phyloP scores from a whole-genome alignment of 768 basidiomycete species.

The Amanita rubescens region DNA sequence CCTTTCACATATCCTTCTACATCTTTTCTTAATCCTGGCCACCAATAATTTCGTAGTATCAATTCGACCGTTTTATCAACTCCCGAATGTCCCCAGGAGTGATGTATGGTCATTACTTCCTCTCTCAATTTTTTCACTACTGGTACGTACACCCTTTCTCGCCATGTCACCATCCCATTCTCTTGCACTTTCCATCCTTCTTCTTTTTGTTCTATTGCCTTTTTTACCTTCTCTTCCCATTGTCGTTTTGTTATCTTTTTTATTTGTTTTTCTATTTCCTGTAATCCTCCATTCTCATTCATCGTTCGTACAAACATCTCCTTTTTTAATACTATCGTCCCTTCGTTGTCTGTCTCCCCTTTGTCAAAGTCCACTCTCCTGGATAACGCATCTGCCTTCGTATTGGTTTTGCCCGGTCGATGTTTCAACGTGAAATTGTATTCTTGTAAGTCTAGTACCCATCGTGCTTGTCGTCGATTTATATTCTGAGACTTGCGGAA shows the following conservation, averaged over 20 bases:
- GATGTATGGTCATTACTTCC: background rate
- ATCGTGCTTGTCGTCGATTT: constrained; percentile 33
- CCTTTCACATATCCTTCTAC: background rate
- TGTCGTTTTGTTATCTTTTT: too few species aligned
- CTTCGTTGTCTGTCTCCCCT: constrained; percentile 15
- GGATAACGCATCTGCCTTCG: constrained; percentile 20
- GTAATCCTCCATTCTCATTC: too few species aligned
- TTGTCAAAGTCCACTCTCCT: constrained; percentile 18
- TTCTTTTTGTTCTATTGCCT: too few species aligned
- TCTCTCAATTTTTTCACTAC: background rate
- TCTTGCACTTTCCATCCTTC: too few species aligned
- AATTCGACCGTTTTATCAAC: too few species aligned
- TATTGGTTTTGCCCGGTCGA: constrained; percentile 19
- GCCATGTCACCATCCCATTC: too few species aligned
- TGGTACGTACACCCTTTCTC: background rate
- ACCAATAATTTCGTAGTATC: too few species aligned
- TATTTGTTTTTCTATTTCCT: too few species aligned
- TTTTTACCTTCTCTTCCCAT: too few species aligned
- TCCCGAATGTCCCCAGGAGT: background rate
- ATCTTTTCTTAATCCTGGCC: too few species aligned
- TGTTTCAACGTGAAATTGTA: constrained; percentile 28
- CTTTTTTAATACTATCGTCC: constrained; percentile 12
- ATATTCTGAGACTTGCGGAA: constrained; percentile 35
- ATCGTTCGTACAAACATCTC: background rate
- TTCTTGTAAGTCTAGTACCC: constrained; percentile 27